Percentiles rank a stretch among this genome's conserved stretches.
phyloP scores from a whole-genome alignment of 1,284 basidiomycete species.

The Pisolithus thermaeus region DNA sequence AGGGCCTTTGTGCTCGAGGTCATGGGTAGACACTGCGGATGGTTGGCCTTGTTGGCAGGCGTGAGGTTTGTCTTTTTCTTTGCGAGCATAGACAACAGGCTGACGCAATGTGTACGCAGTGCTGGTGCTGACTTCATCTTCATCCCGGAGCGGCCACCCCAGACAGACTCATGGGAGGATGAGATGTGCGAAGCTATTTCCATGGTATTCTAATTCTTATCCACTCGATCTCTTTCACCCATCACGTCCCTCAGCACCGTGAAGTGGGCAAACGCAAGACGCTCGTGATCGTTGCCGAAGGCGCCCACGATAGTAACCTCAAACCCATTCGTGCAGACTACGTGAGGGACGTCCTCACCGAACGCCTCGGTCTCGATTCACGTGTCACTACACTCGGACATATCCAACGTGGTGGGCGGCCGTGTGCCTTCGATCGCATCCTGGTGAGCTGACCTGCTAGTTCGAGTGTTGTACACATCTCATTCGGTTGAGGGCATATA shows the following conservation, averaged over 20 bases:
- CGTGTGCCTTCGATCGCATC: conserved; percentile 91
- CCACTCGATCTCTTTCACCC: background rate
- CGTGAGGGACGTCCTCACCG: conserved; percentile 84
- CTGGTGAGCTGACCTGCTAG: conserved; percentile 48
- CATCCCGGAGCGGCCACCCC: conserved; percentile 90
- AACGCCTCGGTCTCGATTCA: conserved; percentile 89
- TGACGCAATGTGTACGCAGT: conserved; percentile 33
- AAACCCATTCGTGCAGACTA: conserved; percentile 89
- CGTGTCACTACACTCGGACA: conserved; percentile 98
- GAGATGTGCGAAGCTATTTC: conserved; percentile 89
- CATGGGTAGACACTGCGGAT: conserved; percentile 98
- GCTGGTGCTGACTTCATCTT: conserved; percentile 97
- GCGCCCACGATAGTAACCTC: conserved; percentile 83
- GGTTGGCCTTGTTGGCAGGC: conserved; percentile 92
- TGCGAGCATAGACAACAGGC: background rate
- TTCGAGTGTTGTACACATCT: background rate
- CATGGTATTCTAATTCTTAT: conserved; percentile 41
- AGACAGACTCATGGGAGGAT: conserved; percentile 78
- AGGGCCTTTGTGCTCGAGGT: conserved; percentile 98
- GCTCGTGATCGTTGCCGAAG: conserved; percentile 97
- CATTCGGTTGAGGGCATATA: conserved; percentile 25
- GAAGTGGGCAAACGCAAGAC: conserved; percentile 93
- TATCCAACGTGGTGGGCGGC: conserved; percentile 91
- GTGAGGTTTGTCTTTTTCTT: conserved; percentile 56
- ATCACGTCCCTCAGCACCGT: conserved; percentile 60